phyloP scores from a whole-genome alignment of 2,329 filamentous ascomycete species.

The Coniochaeta hoffmannii region DNA sequence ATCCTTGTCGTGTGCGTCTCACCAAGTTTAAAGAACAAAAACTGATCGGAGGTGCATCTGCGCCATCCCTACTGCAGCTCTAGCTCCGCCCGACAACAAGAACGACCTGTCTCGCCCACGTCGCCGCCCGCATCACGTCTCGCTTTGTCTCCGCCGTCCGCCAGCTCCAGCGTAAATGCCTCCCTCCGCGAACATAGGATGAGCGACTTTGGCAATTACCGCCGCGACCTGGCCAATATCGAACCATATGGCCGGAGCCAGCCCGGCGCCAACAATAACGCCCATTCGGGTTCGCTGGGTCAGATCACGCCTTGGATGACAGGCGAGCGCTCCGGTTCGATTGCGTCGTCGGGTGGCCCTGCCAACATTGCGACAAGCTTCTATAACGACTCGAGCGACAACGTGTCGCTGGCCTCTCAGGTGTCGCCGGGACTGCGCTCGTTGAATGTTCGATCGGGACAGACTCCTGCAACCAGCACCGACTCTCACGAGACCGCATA shows the following conservation, averaged over 20 bases:
- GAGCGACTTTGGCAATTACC: constrained; percentile 61
- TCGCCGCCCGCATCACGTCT: constrained; percentile 35
- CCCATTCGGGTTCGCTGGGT: constrained; percentile 33
- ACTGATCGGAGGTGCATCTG: background rate
- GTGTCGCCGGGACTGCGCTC: constrained; percentile 64
- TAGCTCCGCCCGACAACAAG: constrained; percentile 22
- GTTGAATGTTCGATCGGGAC: constrained; percentile 28
- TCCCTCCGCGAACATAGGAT: constrained; percentile 49
- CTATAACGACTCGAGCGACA: constrained; percentile 70
- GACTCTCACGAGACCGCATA: constrained; percentile 56
- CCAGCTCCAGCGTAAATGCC: constrained; percentile 28
- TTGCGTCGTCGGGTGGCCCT: constrained; percentile 16
- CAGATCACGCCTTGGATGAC: constrained; percentile 55
- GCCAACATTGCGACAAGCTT: constrained; percentile 48
- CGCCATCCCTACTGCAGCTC: constrained; percentile 4
- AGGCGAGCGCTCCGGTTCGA: constrained; percentile 24
- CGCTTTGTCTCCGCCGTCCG: constrained; percentile 34
- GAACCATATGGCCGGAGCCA: constrained; percentile 48
- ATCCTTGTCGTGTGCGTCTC: background rate
- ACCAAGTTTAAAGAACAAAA: background rate
- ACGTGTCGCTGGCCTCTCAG: constrained; percentile 53
- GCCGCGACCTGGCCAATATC: constrained; percentile 63
- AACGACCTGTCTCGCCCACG: constrained; percentile 42
- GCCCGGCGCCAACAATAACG: constrained; percentile 46
- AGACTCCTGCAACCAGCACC: constrained; percentile 37